Evolutionary conservation across 2,329 filamentous ascomycete genomes (phyloP).

Genomic region (Boeremia exigua): DNA sequence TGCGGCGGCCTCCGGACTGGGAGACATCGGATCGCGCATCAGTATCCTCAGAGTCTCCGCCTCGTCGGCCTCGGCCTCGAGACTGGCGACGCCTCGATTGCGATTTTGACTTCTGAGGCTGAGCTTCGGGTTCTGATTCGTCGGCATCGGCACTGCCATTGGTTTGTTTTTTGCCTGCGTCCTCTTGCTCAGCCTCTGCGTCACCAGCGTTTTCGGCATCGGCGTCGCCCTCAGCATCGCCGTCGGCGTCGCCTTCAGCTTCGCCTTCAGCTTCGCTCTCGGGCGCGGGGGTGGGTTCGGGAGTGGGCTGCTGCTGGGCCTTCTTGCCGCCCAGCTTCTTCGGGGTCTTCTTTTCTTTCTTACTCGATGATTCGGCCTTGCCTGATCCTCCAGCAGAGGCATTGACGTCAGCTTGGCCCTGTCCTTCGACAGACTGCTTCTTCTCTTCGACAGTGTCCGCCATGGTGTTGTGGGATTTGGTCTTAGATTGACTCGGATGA

Average conservation of each 20-base stretch:
- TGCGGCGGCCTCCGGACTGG: conserved; percentile 60
- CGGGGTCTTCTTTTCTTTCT: conserved; percentile 57
- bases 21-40: conserved; percentile 62
- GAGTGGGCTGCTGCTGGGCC: conserved; percentile 53
- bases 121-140: conserved; percentile 54
- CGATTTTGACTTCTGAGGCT: conserved; percentile 45
- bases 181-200: conserved; percentile 51
- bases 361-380: conserved; percentile 49
- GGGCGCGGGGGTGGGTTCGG: conserved; percentile 55
- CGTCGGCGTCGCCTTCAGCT: conserved; percentile 51
- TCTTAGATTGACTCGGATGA: conserved; percentile 2
- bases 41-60: conserved; percentile 60
- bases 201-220: conserved; percentile 16
- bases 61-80: conserved; percentile 57
- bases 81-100: conserved; percentile 57
- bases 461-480: conserved; percentile 39
- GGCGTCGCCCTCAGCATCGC: conserved; percentile 17
- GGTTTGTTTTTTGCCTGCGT: conserved; percentile 46
- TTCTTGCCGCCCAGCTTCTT: conserved; percentile 58
- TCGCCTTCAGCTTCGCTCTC: conserved; percentile 53
- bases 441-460: conserved; percentile 48
- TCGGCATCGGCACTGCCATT: conserved; percentile 49
- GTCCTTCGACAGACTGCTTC: conserved; percentile 45
- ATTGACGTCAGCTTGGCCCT: conserved; percentile 47
- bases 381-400: conserved; percentile 46